Evolutionary conservation across 163 green algal genomes (phyloP), one percentile per base, ranked within the genome.

Genomic region (Chlorella variabilis): DNA sequence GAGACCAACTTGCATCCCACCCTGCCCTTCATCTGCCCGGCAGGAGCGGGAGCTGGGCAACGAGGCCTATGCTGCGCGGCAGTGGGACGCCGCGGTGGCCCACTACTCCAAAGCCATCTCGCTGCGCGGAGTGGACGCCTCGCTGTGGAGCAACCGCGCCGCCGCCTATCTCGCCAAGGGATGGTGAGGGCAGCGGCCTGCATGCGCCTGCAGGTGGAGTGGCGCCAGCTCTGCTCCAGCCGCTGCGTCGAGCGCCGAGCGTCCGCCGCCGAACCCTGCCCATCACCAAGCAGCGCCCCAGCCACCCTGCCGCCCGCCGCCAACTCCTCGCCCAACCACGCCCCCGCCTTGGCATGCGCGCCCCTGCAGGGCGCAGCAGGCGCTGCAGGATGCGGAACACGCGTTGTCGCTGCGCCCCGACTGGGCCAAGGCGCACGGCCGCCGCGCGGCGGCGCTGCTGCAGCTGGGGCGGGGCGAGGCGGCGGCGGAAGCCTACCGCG

Each of bases 91-190:
- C 1, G 84, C 84, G 6, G 41, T 89, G 67, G 25, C 8, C 27
- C 80, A 89, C 58, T 89, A 89, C 79, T 79, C 29, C 33, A 63
- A 63, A 15, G 81, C 66, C 56, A 45, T 89, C 4, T 33, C 39
- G 31, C 39, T 75, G 38, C 13, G 36, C 9, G 63, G 49, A 3
- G 51, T 27, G 3, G 69, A 83, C 11, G 71, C 84, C 17, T 29
- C 58, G n/a, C 77, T 86, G 29, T 83, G 58, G 38, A 82, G 39
- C 49, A 88, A 88, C 61, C 75, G 84, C 0, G 39, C 71, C 13
- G 81, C 81, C 39, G 65, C 58, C 31, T 88, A 85, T 58, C 78
- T 83, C 11, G 51, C 79, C 56, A 88, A 83, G 29, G 27, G 42
- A 45, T 81, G 71, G 80, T 81, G 36, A 56, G 70, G 9, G 25